Base-by-base conservation (phyloP, 139 green algal species). In the Tetradesmus obliquus region DNA sequence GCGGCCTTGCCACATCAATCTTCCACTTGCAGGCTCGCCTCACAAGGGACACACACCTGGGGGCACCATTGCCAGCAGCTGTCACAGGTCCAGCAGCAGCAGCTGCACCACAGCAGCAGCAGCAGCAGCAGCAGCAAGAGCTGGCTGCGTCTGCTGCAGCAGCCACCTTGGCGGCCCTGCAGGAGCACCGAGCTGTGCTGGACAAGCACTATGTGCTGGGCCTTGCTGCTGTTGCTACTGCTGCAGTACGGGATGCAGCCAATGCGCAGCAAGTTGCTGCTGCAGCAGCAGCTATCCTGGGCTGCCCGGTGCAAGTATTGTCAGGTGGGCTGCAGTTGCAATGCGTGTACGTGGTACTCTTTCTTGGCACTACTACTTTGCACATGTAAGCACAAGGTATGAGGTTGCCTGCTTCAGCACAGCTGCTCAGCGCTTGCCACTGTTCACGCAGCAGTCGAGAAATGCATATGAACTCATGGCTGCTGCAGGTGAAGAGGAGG, bases 141-240 rank as follows among this genome's bases (percentile, higher is more conserved):
- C 22, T 51, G 7, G 19, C 13, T 82, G 1, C 51, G 8, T n/a
- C 80, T 10, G 51, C 80, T 24, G 80, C 51, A 22, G 86, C 86
- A 69, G 86, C 69, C 8, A 84, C 86, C 9, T 20, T 90, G 20
- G 86, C 76, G 55, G 86, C 86, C 10, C 71, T 90, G 17, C 32
- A 15, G 15, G 17, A 90, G 24, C 84, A 74, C 53, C 19, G 45
- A 10, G 55, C 51, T 22, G 55, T 84, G 32, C 32, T 90, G 1
- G 69, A 69, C 53, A 4, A 71, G 12, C 54, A 90, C 53, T n/a
- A 54, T 2, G 10, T 90, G 53, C 1, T 22, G 13, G 69, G 86
- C 22, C 19, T 84, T 3, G 71, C 86, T 8, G 86, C 86, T 55
- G 86, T 90, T 3, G 86, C 71, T n/a, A 90, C 86, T 24, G 86